These are phyloP conservation scores for Hibiscus mutabilis DNA, from an alignment of 345 rosid genomes.

Conservation along the genomic window DNA sequence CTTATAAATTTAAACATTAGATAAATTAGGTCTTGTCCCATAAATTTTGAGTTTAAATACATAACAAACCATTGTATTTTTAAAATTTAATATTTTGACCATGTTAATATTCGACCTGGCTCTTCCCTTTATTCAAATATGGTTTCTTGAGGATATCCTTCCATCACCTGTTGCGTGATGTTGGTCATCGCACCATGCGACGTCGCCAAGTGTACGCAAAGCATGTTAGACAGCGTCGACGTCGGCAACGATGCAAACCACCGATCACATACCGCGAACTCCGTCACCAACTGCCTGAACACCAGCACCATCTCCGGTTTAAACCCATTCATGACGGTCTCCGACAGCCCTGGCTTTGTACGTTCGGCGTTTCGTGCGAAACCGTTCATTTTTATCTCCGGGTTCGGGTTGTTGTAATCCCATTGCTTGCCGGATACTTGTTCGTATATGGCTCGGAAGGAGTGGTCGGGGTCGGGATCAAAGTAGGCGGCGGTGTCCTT, in stretches of 20 bases:
- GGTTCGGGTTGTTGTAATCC: slow-evolving; percentile 32
- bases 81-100: too few species aligned
- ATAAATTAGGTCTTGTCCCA: too few species aligned
- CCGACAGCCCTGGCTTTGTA: slow-evolving; percentile 37
- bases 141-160: slow-evolving; percentile 69
- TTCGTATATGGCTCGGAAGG: slow-evolving; percentile 76
- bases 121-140: slow-evolving; percentile 46
- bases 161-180: slow-evolving; percentile 33
- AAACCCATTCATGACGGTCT: slow-evolving; percentile 67
- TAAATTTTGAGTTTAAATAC: too few species aligned
- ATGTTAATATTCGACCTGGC: too few species aligned
- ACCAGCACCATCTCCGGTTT: slow-evolving; percentile 59
- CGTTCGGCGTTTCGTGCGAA: slow-evolving; percentile 63
- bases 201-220: slow-evolving; percentile 63
- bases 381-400: slow-evolving; percentile 52
- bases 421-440: slow-evolving; percentile 72
- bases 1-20: too few species aligned
- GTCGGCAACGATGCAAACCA: slow-evolving; percentile 67
- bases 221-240: slow-evolving; percentile 53
- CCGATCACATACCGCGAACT: slow-evolving; percentile 73
- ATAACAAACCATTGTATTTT: too few species aligned
- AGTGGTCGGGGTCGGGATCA: slow-evolving; percentile 82
- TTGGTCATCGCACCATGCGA: slow-evolving; percentile 60
- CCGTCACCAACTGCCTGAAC: slow-evolving; percentile 42
- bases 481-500: slow-evolving; percentile 46